Base-by-base conservation (phyloP, 2,329 filamentous ascomycete genomes). In the Colletotrichum trifolii region DNA sequence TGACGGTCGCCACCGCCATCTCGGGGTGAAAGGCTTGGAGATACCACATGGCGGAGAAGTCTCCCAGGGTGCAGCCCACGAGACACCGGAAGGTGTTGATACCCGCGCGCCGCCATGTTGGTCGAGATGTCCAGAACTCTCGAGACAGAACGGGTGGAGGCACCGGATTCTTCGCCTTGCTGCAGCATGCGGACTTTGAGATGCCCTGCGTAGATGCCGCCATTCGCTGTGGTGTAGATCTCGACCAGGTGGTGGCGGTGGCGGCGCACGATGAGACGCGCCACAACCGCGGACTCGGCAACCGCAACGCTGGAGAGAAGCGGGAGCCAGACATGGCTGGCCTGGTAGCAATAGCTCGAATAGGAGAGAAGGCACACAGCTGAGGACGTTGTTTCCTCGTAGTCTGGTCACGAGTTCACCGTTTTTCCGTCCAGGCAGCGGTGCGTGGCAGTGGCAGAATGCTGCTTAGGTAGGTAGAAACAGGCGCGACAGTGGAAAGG, bases 31-130 rank as follows among this genome's bases (percentile, higher is more conserved):
- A 79, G 0, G 81, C 73, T 63, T 87, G 85, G 0, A 88, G 76
- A 38, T 80, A 77, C 84, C 85, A 87, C 76, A 87, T 80, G 0
- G 83, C 78, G 1, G 83, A 80, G 65, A 87, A 87, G 70, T 87
- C 85, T n/a, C 85, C 85, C 0, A 76, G 46, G 0, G 84, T 86
- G 68, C 85, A 87, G 8, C 85, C 85, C 2, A 84, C 73, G 2
- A 87, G 77, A 64, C 85, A 88, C 7, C 85, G 82, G 4, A 85
- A 71, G 0, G 85, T 87, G 68, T 87, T 87, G 68, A 87, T 70
- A 0, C 76, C 75, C 0, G 85, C 82, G n/a, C 85, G 75, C 34
- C 74, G 77, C 85, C 85, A 87, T 0, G 76, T 72, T 1, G 73
- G 40, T 1, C 36, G 59, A 0, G 74, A 76, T 1, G 50, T 33